Percentiles rank a stretch among this genome's conserved stretches.
phyloP scores from a whole-genome alignment of 2,329 filamentous ascomycete genomes.

The Aurifilum marmelostoma region DNA sequence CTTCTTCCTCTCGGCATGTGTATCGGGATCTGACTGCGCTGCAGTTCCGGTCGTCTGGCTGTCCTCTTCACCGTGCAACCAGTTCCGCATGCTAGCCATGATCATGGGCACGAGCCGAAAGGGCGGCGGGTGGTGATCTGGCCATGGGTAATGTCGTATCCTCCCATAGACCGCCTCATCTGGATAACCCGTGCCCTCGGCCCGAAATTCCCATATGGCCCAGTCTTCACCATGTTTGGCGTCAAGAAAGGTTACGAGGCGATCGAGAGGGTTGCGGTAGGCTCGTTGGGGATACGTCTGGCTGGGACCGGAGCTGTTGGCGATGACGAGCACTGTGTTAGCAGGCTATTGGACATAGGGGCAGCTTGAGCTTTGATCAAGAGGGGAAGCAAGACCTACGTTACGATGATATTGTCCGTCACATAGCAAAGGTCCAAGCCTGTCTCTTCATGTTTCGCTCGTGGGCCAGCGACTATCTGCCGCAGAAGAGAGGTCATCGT shows the following conservation, averaged over 20 bases:
- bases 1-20: constrained; percentile 22
- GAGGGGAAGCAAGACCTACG: constrained; percentile 44
- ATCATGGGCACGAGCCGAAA: constrained; percentile 88
- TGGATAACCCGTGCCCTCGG: constrained; percentile 93
- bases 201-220: constrained; percentile 98
- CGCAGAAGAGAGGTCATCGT: constrained; percentile 77
- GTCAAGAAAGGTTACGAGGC: constrained; percentile 86
- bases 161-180: constrained; percentile 85
- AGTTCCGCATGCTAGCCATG: constrained; percentile 90
- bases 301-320: constrained; percentile 82
- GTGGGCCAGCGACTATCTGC: constrained; percentile 87
- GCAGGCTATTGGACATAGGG: neutral
- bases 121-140: constrained; percentile 94
- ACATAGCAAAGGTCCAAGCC: constrained; percentile 96
- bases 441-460: constrained; percentile 81
- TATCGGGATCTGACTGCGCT: constrained; percentile 28
- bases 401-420: constrained; percentile 74
- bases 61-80: constrained; percentile 63
- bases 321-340: constrained; percentile 39
- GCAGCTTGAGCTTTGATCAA: neutral
- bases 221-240: constrained; percentile 80
- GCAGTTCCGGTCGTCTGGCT: neutral
- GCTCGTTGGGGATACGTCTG: constrained; percentile 87
- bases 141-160: constrained; percentile 92
- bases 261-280: constrained; percentile 90